phyloP scores from a whole-genome alignment of 2,329 filamentous ascomycete species.

The Juglanconis oblonga region DNA sequence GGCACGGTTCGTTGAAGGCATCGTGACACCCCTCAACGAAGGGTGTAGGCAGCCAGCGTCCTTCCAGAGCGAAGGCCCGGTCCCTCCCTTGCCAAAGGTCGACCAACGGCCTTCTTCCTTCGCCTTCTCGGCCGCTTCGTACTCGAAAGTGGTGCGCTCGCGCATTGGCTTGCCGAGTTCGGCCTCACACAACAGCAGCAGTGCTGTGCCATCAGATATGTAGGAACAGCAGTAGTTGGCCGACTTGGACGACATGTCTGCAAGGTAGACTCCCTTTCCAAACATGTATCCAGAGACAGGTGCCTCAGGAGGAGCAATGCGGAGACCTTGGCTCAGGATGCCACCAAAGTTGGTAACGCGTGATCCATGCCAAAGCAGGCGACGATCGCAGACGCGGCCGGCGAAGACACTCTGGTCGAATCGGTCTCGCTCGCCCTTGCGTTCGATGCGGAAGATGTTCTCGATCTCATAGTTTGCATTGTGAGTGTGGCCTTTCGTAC shows the following conservation, averaged over 20 bases:
- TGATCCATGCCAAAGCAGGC: slow-evolving; percentile 85
- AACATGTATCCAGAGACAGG: slow-evolving; percentile 84
- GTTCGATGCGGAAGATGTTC: slow-evolving; percentile 80
- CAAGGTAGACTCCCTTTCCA: slow-evolving; percentile 84
- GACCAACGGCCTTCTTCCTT: slow-evolving; percentile 58
- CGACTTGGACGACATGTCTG: slow-evolving; percentile 80
- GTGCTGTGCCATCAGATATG: slow-evolving; percentile 64
- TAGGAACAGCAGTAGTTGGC: slow-evolving; percentile 69
- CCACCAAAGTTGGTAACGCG: slow-evolving; percentile 81
- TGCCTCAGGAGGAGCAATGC: slow-evolving; percentile 84
- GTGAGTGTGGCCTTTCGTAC: slow-evolving; percentile 68
- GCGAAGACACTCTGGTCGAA: slow-evolving; percentile 58
- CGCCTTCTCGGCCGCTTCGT: slow-evolving; percentile 62
- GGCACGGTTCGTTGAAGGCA: slow-evolving; percentile 50
- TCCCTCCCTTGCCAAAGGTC: slow-evolving; percentile 68
- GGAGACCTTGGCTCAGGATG: slow-evolving; percentile 81
- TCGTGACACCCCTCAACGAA: slow-evolving; percentile 64
- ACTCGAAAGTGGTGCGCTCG: slow-evolving; percentile 55
- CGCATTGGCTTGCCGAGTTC: slow-evolving; percentile 76
- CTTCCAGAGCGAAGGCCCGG: slow-evolving; percentile 68
- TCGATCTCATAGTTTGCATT: slow-evolving; percentile 56
- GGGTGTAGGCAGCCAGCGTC: slow-evolving; percentile 67
- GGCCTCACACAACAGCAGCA: slow-evolving; percentile 81
- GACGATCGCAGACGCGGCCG: slow-evolving; percentile 56
- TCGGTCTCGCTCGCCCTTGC: slow-evolving; percentile 67